Base-by-base conservation (phyloP, 331 rosid genomes). In the Telfairia occidentalis region DNA sequence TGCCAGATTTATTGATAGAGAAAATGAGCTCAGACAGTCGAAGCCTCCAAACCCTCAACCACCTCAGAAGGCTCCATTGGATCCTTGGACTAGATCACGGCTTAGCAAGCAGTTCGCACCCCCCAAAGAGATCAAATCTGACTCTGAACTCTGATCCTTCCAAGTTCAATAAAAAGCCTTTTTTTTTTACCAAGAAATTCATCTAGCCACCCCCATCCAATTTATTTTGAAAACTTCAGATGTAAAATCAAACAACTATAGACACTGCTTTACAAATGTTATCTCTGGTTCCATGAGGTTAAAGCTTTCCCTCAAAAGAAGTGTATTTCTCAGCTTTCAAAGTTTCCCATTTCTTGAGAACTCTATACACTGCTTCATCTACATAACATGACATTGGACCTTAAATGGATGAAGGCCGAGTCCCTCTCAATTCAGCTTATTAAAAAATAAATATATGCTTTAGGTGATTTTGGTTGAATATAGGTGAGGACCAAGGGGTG, bases 61-160 rank as follows among this genome's bases (percentile, higher is more conserved):
- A 69, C 95, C 90, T n/a, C 87, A 83, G 83, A 85, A 80, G 82
- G 84, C 87, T 67, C 87, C 98, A 52, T 42, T 94, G 59, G 97
- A 91, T 82, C 98, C 98, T 26, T 91, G 97, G 97, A 77, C 96
- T 30, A 81, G 87, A 60, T 91, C 98, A 53, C 88, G 83, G 60
- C 97, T 91, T 73, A 78, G 75, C 77, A 84, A 81, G 86, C 96
- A 84, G 85, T 86, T 81, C 81, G 97, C 98, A 40, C 87, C 96
- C 37, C 98, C 89, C 0, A 91, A 90, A 82, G 96, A 83, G 79
- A 45, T 15, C 35, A 76, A 42, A 60, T 61, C 79, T 1, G 74
- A 76, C 13, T 61, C 79, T 12, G 79, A 63, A 26, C 10, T 26
- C 37, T 76, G 32, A 76, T 76, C 35, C 37, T 43, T 63, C 11